A percentile compares a stretch with the other conserved stretches of the same genome.
Evolutionary conservation across 2,329 filamentous ascomycete genomes (phyloP).

Genomic region (Ophiostoma quercus): DNA sequence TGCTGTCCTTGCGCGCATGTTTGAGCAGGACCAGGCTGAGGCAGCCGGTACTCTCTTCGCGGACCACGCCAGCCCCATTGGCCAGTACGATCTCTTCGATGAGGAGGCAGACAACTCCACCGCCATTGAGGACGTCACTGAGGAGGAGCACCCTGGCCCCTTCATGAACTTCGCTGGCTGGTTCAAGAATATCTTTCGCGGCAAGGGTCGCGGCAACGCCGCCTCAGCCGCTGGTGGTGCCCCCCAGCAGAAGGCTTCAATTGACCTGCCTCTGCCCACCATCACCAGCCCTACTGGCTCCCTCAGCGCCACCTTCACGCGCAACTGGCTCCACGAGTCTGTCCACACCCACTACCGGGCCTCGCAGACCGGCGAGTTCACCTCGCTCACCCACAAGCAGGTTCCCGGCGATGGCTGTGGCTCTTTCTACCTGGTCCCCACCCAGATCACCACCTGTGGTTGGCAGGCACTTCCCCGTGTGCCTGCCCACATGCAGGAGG

Average conservation of each 20-base stretch:
- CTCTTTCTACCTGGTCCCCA: constrained; percentile 26
- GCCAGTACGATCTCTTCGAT: not conserved
- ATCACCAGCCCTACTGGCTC: constrained; percentile 16
- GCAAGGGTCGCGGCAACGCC: not conserved
- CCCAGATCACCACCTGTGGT: constrained; percentile 23
- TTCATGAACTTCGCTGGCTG: not conserved
- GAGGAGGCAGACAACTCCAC: not conserved
- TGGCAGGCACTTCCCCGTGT: constrained; percentile 23
- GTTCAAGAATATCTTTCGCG: constrained; percentile 8
- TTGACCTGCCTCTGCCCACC: constrained; percentile 8
- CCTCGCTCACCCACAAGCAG: constrained; percentile 23
- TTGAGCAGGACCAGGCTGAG: not conserved
- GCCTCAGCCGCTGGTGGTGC: not conserved
- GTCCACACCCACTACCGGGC: constrained; percentile 22
- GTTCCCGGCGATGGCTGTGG: constrained; percentile 27
- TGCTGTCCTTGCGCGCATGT: not conserved
- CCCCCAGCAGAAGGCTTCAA: not conserved
- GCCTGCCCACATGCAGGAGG: constrained; percentile 17
- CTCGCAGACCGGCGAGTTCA: constrained; percentile 21
- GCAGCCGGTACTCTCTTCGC: not conserved
- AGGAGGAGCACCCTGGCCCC: not conserved
- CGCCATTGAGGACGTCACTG: not conserved
- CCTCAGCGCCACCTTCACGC: constrained; percentile 16
- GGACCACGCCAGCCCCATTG: not conserved
- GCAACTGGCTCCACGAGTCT: constrained; percentile 24